Evolutionary conservation across 2,329 filamentous ascomycete species (phyloP).

Genomic region (Phoma sp.): DNA sequence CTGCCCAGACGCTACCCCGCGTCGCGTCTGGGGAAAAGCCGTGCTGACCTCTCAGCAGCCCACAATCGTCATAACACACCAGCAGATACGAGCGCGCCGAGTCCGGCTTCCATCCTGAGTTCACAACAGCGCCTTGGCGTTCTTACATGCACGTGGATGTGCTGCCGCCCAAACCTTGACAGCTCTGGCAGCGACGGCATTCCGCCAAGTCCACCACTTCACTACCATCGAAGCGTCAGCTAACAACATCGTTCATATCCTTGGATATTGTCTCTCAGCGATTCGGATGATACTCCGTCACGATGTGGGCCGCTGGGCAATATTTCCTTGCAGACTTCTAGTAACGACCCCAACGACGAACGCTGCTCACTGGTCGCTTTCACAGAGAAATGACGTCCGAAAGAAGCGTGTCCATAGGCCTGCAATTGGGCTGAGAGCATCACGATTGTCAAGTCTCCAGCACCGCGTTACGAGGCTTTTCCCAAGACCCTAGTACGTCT

Average conservation of each 20-base stretch:
- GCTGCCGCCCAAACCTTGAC: neutral
- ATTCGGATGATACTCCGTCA: slow-evolving; percentile 3
- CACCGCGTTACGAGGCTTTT: neutral
- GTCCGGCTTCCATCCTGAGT: neutral
- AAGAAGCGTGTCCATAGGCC: neutral
- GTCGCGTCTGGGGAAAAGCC: neutral
- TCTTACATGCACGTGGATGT: neutral
- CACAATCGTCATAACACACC: neutral
- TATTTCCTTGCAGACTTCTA: slow-evolving; percentile 7
- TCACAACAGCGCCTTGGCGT: neutral
- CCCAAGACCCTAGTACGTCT: neutral
- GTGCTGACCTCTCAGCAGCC: neutral
- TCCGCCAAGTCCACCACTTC: neutral
- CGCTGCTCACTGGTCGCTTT: neutral
- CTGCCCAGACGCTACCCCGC: slow-evolving; percentile 4
- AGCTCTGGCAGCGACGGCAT: slow-evolving; percentile 1
- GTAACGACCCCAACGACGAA: neutral
- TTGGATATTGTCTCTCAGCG: neutral
- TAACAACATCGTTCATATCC: neutral
- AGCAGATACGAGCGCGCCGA: neutral
- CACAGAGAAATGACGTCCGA: neutral
- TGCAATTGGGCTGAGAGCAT: neutral
- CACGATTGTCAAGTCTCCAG: neutral
- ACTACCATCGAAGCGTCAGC: neutral
- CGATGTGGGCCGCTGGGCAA: slow-evolving; percentile 5